Evolutionary conservation across 139 green algal genomes (phyloP).

Genomic region (Chlorella sp.): DNA sequence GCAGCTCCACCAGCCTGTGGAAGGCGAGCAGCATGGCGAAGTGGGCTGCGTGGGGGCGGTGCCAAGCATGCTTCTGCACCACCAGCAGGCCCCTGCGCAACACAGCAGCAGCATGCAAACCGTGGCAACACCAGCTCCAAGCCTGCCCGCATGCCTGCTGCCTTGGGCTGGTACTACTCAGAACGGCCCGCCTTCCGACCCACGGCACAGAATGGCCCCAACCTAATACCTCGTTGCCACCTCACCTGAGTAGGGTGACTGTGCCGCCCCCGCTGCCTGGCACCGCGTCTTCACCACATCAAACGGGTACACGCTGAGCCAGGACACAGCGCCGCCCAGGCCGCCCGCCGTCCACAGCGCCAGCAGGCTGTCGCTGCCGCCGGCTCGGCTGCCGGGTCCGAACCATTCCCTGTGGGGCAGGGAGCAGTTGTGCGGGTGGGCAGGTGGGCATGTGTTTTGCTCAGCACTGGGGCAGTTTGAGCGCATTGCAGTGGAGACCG

Average conservation of each 20-base stretch:
- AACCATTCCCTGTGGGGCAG: constrained; percentile 14
- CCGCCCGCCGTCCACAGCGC: constrained; percentile 50
- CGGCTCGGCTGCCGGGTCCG: neutral
- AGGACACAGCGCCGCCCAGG: constrained; percentile 62
- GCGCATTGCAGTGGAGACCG: too few relatives aligned
- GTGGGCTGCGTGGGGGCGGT: too few relatives aligned
- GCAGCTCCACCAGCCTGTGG: constrained; percentile 54
- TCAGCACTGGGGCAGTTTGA: too few relatives aligned
- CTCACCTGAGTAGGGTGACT: constrained; percentile 45
- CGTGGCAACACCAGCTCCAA: neutral
- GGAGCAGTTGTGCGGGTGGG: neutral
- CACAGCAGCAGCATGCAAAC: neutral
- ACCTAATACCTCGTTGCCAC: too few relatives aligned
- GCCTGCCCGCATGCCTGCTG: too few relatives aligned
- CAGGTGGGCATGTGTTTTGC: neutral
- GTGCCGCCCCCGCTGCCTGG: constrained; percentile 48
- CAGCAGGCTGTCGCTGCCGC: neutral
- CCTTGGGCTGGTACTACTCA: too few relatives aligned
- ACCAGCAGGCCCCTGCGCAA: too few relatives aligned
- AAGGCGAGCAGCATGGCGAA: too few relatives aligned
- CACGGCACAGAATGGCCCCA: too few relatives aligned
- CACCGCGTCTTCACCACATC: constrained; percentile 80
- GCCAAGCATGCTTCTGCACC: too few relatives aligned
- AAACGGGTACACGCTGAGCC: constrained; percentile 72
- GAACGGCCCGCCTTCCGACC: too few relatives aligned